phyloP scores from a whole-genome alignment of 2,329 filamentous ascomycete genomes.

The Ceratocystis colombiana region DNA sequence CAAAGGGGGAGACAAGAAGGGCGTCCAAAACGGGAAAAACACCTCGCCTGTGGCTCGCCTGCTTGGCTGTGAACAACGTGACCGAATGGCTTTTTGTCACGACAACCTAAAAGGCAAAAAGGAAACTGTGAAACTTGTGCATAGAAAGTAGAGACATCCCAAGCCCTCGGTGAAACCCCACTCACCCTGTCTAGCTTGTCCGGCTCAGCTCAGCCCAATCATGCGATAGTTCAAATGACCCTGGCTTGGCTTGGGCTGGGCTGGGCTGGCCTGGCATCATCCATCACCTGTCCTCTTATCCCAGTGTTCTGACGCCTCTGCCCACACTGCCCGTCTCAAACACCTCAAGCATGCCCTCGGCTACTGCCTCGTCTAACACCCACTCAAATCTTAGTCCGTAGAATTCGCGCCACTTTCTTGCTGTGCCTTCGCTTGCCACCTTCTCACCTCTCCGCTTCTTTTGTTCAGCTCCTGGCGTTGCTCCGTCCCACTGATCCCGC shows the following conservation, averaged over 20 bases:
- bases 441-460: conserved; percentile 48
- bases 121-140: conserved; percentile 7
- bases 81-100: conserved; percentile 2
- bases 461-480: conserved; percentile 33
- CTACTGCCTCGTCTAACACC: conserved; percentile 60
- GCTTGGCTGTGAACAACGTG: conserved; percentile 19
- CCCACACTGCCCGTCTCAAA: conserved; percentile 70
- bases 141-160: conserved; percentile 7
- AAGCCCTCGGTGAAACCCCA: neutral
- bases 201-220: no score
- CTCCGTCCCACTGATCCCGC: conserved; percentile 51
- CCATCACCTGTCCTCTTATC: conserved; percentile 38
- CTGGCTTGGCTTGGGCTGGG: conserved; percentile 29
- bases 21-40: neutral
- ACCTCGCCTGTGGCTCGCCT: conserved; percentile 17
- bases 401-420: conserved; percentile 61
- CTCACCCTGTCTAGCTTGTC: conserved; percentile 24
- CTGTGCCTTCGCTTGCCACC: conserved; percentile 31
- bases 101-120: neutral
- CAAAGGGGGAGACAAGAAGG: conserved; percentile 3
- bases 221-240: conserved; percentile 19
- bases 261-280: conserved; percentile 30
- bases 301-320: conserved; percentile 36
- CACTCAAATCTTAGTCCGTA: conserved; percentile 61
- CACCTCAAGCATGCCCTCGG: conserved; percentile 58